Base-by-base conservation (phyloP, 2,329 filamentous ascomycete species). In the Aspergillus spinulosporus region DNA sequence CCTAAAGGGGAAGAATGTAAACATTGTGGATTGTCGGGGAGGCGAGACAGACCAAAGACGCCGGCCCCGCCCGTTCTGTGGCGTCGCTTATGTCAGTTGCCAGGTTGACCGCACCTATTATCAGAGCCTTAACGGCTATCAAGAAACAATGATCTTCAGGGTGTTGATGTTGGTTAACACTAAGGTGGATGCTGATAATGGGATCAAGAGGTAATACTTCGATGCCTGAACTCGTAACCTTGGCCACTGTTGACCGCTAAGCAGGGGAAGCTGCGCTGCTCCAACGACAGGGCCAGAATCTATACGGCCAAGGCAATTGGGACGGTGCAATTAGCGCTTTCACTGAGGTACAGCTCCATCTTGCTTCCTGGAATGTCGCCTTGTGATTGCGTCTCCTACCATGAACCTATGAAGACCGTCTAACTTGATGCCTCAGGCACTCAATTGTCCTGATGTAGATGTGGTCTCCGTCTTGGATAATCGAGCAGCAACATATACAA, bases 401-500 rank as follows among this genome's bases (percentile, higher is more conserved):
- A 21, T 44, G 37, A 12, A 12, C 3, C 5, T 29, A n/a, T n/a
- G 15, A 9, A 14, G 8, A 34, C 39, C 31, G 34, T 40, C 54
- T 48, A 31, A 49, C 5, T 26, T n/a, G 5, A n/a, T 52, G 39
- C 39, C 49, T 54, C 46, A 80, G 73, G 72, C 75, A 21, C 65
- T 80, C 44, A 64, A 66, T n/a, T 59, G 65, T 36, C 66, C 68
- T 48, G 59, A 68, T 58, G 65, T 67, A 6, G 66, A 74, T 52
- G 55, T 63, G 29, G 32, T 79, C 59, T 56, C 71, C 55, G 71
- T 85, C 32, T 72, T 83, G 46, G 83, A 86, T 66, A 78, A 80
- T 57, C 80, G 83, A 48, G 79, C 82, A 39, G 82, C 82, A 9
- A 78, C 79, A 36, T 78, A 82, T 56, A 79, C 79, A 48, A 84